Base-by-base conservation (phyloP, 75 land plant species). In the Azolla pinnata region DNA sequence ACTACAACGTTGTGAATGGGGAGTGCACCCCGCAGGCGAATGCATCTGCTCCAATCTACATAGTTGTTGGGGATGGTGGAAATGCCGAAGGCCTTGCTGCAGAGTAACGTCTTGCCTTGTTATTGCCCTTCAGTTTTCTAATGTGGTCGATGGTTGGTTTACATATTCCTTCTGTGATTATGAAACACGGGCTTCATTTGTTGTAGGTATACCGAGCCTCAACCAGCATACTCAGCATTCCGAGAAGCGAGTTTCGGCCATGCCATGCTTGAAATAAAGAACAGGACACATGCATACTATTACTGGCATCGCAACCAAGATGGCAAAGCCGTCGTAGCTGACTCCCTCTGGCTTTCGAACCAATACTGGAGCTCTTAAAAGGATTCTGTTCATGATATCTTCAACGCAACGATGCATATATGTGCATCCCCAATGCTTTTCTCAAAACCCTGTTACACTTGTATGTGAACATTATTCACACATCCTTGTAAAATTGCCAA, bases 1-100 rank as follows among this genome's bases (percentile, higher is more conserved):
- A 54, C 1, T 88, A 82, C 66, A 77, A 87, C 53, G 58, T 85
- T 21, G 62, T 60, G 25, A 84, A 84, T 63, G 84, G 75, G 8
- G 1, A 60, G 1, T 88, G 97, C 65, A 68, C 46, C 21, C 97
- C 97, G 18, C 30, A 63, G 0, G 21, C 29, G 1, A 63, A 92
- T 61, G 30, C 54, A 29, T 61, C 73, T 26, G 83, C 85, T 4
- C 98, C 98, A 17, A 77, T 83, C 19, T 89, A 93, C 53, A 79
- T 93, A 31, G 81, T 82, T 7, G 71, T 93, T 46, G 98, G 98
- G 25, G 98, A 93, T 75, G 98, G 98, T 62, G 98, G 98, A 54
- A 93, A 93, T 59, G 55, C 60, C 20, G 96, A 88, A 81, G 98
- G 98, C 32, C 62, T 92, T 14, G 90, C 81, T 27, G 74, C 63